These are phyloP conservation scores for Pythium phragmiticola DNA, from an alignment of 352 stramenopile species.

Conservation along the genomic window DNA sequence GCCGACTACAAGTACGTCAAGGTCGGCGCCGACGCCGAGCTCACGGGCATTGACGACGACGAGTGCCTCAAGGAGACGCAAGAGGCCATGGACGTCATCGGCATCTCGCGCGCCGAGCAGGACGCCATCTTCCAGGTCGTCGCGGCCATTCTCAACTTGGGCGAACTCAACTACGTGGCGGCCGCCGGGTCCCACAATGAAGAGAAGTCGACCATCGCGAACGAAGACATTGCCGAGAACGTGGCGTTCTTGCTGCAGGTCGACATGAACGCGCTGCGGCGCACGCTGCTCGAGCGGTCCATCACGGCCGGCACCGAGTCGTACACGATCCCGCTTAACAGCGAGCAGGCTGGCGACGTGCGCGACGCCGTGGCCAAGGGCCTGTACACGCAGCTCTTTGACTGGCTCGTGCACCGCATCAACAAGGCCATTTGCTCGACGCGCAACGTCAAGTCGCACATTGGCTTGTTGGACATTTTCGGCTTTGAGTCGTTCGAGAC, in stretches of 20 bases:
- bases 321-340: slow-evolving; percentile 91
- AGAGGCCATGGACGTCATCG: slow-evolving; percentile 89
- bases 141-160: slow-evolving; percentile 96
- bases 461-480: slow-evolving; percentile 97
- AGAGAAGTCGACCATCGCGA: slow-evolving; percentile 58
- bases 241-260: slow-evolving; percentile 61
- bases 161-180: slow-evolving; percentile 92
- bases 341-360: slow-evolving; percentile 85
- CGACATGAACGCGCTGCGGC: slow-evolving; percentile 67
- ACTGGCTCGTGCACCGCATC: slow-evolving; percentile 90
- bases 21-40: slow-evolving; percentile 45
- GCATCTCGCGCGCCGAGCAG: slow-evolving; percentile 85
- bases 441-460: slow-evolving; percentile 86
- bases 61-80: slow-evolving; percentile 83
- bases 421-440: slow-evolving; percentile 84
- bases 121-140: slow-evolving; percentile 94
- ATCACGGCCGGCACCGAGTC: slow-evolving; percentile 82
- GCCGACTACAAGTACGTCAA: slow-evolving; percentile 81
- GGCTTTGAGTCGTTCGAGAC: slow-evolving; percentile 97
- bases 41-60: slow-evolving; percentile 67
- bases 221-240: slow-evolving; percentile 56
- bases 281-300: slow-evolving; percentile 58
- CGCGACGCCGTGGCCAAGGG: slow-evolving; percentile 90
- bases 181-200: slow-evolving; percentile 30
- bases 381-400: slow-evolving; percentile 92